Conservation (phyloP, 129 eudicot species). For the Artemisia tridentata region DNA sequence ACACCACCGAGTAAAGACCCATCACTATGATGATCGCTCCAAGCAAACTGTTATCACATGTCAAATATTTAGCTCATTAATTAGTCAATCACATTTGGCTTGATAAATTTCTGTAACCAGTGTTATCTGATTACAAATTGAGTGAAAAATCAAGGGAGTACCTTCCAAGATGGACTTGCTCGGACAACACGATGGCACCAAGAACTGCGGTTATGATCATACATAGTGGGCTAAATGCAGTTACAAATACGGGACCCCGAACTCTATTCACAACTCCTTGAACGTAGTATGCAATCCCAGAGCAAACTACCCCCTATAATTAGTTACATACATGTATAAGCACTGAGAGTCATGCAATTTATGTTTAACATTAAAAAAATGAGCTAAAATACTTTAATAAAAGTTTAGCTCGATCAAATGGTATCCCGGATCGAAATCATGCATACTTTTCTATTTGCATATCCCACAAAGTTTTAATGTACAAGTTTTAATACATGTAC, state of each 20-base stretch:
- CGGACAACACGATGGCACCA: conserved; percentile 69
- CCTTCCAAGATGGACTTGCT: conserved; percentile 93
- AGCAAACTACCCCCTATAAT: conserved; percentile 80
- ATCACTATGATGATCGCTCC: conserved; percentile 77
- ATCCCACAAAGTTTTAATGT: too few species aligned
- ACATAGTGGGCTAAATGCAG: conserved; percentile 85
- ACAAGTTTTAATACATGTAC: too few species aligned
- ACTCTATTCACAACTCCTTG: conserved; percentile 79
- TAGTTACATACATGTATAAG: not conserved
- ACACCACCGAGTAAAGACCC: conserved; percentile 89
- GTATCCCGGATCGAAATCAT: too few species aligned
- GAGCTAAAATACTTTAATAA: too few species aligned
- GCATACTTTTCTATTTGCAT: too few species aligned
- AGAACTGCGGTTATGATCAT: conserved; percentile 86
- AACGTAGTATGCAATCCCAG: conserved; percentile 85
- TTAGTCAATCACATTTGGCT: not conserved
- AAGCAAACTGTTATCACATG: conserved; percentile 50
- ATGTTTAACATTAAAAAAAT: not conserved
- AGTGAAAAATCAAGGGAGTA: conserved; percentile 17
- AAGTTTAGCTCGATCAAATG: too few species aligned
- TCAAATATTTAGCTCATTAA: conserved; percentile 1
- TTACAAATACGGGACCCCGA: conserved; percentile 93
- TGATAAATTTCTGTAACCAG: not conserved
- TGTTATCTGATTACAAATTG: not conserved
- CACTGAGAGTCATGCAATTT: not conserved